Base-by-base conservation (phyloP, 768 basidiomycete species). In the Pleurotus tuoliensis region DNA sequence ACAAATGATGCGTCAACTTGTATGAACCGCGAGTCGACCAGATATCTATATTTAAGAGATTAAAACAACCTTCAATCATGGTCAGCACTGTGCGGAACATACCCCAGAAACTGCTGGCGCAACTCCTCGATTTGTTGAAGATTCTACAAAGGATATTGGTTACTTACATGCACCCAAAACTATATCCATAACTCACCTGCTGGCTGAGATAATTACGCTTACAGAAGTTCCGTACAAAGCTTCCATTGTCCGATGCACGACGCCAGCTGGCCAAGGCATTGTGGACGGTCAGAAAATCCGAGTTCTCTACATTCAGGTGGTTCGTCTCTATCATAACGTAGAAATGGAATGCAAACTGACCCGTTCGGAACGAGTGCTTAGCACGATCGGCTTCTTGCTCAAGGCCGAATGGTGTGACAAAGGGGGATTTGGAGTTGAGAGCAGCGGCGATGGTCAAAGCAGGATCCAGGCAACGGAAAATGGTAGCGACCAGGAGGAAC, bases 401-500 rank as follows among this genome's bases (percentile, higher is more conserved):
- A 45, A 86, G 76, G 2, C 96, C 95, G 57, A 96, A 82, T 0
- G 96, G 95, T 2, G 88, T 82, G 18, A 98, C 69, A 67, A 98
- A 99, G 0, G 95, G 96, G 1, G 91, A 92, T 69, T 98, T 98
- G 0, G 92, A 88, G 66, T 91, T 95, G 41, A 98, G 74, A 1
- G 91, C 84, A 5, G 96, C 96, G 13, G 93, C 94, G 58, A 99
- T 94, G 4, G 96, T 97, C 48, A 99, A 77, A n/a, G 94, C 96
- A 1, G 95, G 92, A 70, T 98, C 96, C 59, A 98, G 73, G 67
- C 96, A 98, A 45, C 84, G 83, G 68, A 98, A 91, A 39, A 94
- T 68, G 1, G 88, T 86, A 4, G 94, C 88, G 22, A 86, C 83
- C 41, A 98, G 76, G 13, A 98, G 76, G 67, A 98, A 90, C 74